These are phyloP conservation scores for Lecanicillium sp. DNA, from an alignment of 2,329 filamentous ascomycete genomes.

Conservation along the genomic window DNA sequence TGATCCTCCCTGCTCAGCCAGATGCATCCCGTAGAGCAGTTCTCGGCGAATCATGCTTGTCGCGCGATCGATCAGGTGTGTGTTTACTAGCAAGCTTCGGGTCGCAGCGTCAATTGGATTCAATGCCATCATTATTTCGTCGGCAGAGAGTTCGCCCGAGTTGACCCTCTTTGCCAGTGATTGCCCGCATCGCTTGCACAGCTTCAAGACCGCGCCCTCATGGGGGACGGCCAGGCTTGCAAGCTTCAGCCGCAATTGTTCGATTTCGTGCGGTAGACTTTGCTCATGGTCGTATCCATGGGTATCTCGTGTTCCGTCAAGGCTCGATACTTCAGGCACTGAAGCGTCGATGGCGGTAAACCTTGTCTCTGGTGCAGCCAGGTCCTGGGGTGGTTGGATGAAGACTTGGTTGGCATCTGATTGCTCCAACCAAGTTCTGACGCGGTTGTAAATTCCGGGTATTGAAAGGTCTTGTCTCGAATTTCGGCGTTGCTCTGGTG, in stretches of 20 bases:
- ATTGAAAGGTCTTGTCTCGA: conserved; percentile 14
- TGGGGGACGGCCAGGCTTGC: no score
- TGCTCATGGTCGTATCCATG: no score
- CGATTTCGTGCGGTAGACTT: no score
- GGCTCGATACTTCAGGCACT: no score
- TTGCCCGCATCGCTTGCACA: background rate
- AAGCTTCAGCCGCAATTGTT: no score
- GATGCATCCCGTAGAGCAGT: background rate
- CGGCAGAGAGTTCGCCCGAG: background rate
- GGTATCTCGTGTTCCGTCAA: no score
- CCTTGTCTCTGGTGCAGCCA: background rate
- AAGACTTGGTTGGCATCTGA: conserved; percentile 15
- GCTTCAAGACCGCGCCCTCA: no score
- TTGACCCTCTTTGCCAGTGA: background rate
- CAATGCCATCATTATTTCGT: conserved; percentile 3
- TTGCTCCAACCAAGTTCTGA: conserved; percentile 20
- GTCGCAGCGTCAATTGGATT: conserved; percentile 1
- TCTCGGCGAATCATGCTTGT: conserved; percentile 1
- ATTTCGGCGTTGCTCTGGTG: conserved; percentile 17
- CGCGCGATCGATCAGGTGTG: background rate
- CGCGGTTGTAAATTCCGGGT: conserved; percentile 16
- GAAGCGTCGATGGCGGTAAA: no score
- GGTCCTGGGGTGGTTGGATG: conserved; percentile 9
- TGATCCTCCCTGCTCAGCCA: background rate
- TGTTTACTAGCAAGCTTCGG: background rate